A percentile compares a stretch with the other conserved stretches of the same genome.
phyloP scores from a whole-genome alignment of 257 asterid species.

The Jacaranda copaia region DNA sequence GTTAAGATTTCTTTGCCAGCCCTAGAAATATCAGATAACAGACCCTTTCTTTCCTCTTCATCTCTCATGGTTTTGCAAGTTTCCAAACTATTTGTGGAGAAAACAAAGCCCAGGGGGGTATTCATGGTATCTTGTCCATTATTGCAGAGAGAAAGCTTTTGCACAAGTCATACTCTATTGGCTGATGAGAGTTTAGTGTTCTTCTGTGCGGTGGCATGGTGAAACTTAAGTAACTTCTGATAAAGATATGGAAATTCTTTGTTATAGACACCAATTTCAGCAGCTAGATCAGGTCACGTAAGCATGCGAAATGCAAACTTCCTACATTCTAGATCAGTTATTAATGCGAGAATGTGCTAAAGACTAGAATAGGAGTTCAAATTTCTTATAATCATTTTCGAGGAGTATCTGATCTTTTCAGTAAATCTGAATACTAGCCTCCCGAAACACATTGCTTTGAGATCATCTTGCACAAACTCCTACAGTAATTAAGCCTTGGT shows the following conservation, averaged over 20 bases:
- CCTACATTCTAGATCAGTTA: constrained; percentile 13
- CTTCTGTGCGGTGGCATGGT: not conserved
- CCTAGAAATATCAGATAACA: not conserved
- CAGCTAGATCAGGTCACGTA: not conserved
- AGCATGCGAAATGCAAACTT: not conserved
- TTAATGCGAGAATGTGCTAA: not conserved
- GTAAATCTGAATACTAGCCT: not conserved
- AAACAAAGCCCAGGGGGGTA: not conserved
- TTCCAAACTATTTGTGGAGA: not conserved
- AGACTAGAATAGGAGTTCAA: constrained; percentile 11
- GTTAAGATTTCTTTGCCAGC: not conserved
- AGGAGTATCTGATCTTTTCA: constrained; percentile 2
- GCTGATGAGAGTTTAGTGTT: not conserved
- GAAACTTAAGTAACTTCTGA: not conserved
- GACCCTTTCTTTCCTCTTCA: not conserved
- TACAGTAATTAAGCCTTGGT: constrained; percentile 5
- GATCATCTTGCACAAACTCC: not conserved
- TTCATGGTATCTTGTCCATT: constrained; percentile 11
- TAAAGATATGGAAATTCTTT: not conserved
- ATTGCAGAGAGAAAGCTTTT: constrained; percentile 12
- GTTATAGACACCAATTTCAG: constrained; percentile 10
- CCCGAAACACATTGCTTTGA: not conserved
- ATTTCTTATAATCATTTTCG: not conserved
- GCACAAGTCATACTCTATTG: constrained; percentile 18
- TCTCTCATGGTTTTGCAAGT: not conserved